Percentiles rank a stretch among this genome's conserved stretches.
Conservation (phyloP, 768 basidiomycete species). For the Jaapia argillacea region DNA sequence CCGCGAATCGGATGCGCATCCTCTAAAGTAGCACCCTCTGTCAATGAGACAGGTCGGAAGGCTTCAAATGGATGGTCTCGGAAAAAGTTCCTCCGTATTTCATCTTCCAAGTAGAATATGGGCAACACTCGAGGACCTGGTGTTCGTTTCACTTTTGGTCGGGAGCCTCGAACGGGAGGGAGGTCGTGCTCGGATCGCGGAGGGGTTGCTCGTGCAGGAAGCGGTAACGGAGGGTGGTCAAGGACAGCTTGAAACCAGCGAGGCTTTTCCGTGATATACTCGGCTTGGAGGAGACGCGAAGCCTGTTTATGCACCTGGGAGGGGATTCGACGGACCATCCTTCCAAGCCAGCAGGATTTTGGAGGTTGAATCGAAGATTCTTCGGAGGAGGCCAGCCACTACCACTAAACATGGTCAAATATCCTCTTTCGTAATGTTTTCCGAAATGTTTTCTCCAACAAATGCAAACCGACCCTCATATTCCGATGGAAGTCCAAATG, state of each 20-base stretch:
- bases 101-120: conserved; percentile 77
- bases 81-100: conserved; percentile 85
- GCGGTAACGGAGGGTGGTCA: conserved; percentile 78
- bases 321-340: conserved; percentile 74
- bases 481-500: background rate
- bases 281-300: conserved; percentile 64
- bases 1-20: conserved; percentile 49
- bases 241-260: conserved; percentile 82
- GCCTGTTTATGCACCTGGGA: conserved; percentile 85
- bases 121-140: conserved; percentile 30
- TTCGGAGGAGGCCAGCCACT: background rate
- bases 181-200: conserved; percentile 45
- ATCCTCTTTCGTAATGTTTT: too few species aligned
- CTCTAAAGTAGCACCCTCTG: conserved; percentile 57
- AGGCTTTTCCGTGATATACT: conserved; percentile 55
- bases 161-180: conserved; percentile 5
- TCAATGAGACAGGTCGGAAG: conserved; percentile 66
- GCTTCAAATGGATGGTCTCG: conserved; percentile 95
- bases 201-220: conserved; percentile 68
- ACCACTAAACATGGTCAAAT: background rate
- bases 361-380: background rate
- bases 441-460: too few species aligned
- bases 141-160: conserved; percentile 5
- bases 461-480: too few species aligned
- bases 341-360: background rate